These are phyloP conservation scores for Suillus fuscotomentosus DNA, from an alignment of 768 basidiomycete species.

Conservation along the genomic window DNA sequence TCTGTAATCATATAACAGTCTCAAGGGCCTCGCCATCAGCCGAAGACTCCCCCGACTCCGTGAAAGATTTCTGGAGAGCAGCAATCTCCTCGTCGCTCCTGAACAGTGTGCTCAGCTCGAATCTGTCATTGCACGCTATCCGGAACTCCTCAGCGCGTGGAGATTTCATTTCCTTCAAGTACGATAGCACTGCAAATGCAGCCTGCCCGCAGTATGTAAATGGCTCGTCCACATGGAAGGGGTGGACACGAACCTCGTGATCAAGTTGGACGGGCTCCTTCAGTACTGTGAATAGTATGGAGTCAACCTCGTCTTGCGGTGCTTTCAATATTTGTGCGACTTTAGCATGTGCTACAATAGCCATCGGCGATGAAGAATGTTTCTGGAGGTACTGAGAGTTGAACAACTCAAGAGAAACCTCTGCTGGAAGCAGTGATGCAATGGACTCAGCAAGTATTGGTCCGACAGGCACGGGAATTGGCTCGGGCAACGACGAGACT, in stretches of 20 bases:
- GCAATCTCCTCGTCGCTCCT: constrained; percentile 52
- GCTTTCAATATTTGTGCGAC: constrained; percentile 47
- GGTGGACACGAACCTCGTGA: constrained; percentile 41
- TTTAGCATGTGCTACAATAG: constrained; percentile 64
- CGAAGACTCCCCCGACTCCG: constrained; percentile 15
- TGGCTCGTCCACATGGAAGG: not conserved
- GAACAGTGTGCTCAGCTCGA: constrained; percentile 67
- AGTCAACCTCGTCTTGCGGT: constrained; percentile 60
- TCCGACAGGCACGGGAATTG: constrained; percentile 45
- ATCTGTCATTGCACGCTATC: constrained; percentile 47
- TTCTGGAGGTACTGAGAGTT: constrained; percentile 77
- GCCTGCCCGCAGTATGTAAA: constrained; percentile 37
- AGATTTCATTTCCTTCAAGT: constrained; percentile 51
- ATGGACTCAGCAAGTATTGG: constrained; percentile 49
- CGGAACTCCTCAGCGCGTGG: constrained; percentile 62
- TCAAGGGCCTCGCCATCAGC: constrained; percentile 2
- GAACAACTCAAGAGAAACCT: constrained; percentile 59
- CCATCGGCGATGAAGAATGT: constrained; percentile 47
- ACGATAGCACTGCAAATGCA: constrained; percentile 45
- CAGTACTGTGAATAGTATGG: constrained; percentile 49
- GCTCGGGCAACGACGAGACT: constrained; percentile 48
- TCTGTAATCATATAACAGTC: not conserved
- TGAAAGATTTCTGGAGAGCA: constrained; percentile 30
- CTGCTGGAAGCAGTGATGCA: constrained; percentile 51
- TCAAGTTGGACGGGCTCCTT: constrained; percentile 41